Evolutionary conservation across 306 rosid species (phyloP).

Genomic region (Vachellia pachyceras): DNA sequence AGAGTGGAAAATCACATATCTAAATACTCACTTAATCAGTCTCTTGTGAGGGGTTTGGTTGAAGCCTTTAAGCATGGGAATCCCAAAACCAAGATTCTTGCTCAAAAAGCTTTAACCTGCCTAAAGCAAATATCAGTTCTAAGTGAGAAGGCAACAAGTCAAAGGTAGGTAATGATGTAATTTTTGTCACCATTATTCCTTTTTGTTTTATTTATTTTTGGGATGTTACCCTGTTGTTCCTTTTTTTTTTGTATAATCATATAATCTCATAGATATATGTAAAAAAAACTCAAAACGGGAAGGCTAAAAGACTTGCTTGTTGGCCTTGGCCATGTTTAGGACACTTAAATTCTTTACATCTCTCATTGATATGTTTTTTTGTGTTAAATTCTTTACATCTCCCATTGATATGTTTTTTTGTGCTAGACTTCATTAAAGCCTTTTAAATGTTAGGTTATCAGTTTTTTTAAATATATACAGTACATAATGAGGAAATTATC

Average conservation of each 20-base stretch:
- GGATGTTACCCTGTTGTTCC: background rate
- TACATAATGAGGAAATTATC: background rate
- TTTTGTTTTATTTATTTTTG: background rate
- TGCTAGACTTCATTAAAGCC: background rate
- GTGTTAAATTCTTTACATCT: too few relatives aligned
- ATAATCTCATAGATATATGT: background rate
- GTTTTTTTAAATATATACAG: too few relatives aligned
- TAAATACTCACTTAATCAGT: constrained; percentile 50
- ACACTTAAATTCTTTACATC: too few relatives aligned
- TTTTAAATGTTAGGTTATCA: background rate
- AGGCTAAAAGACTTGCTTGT: background rate
- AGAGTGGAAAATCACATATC: constrained; percentile 54
- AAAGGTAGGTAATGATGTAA: constrained; percentile 31
- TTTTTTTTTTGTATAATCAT: constrained; percentile 26
- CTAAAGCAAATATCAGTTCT: constrained; percentile 56
- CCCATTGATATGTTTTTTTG: background rate
- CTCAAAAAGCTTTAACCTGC: constrained; percentile 57
- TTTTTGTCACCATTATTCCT: background rate
- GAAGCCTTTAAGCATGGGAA: constrained; percentile 63
- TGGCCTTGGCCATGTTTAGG: background rate
- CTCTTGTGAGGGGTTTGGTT: constrained; percentile 58
- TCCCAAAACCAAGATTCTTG: constrained; percentile 49
- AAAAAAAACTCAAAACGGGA: background rate
- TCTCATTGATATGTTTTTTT: too few relatives aligned
- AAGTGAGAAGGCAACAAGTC: constrained; percentile 43